Base-by-base conservation (phyloP, 176 grass and related monocot genomes). In the Triticum monococcum region DNA sequence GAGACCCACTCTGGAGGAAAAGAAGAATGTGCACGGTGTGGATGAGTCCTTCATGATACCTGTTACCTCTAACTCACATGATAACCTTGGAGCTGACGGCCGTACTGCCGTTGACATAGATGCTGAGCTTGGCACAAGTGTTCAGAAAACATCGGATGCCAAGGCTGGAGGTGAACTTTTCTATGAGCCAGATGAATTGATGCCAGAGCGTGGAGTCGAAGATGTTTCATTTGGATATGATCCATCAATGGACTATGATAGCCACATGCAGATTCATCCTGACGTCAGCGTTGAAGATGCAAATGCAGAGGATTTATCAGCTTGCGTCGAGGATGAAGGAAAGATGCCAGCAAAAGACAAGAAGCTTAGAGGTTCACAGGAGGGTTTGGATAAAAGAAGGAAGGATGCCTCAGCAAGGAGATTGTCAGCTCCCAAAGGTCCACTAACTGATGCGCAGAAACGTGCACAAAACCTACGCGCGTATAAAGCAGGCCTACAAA, bases 1-100 rank as follows among this genome's bases (percentile, higher is more conserved):
- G 86, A 87, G 79, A 22, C 57, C 86, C 36, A 87, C 43, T 30
- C 40, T 69, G 32, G 72, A 81, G 52, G 88, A 89, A 59, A 88
- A 88, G 73, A 81, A 41, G 73, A 81, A 54, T 85, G 78, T 54
- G n/a, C 68, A 79, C 8, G 63, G 61, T 48, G 75, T 80, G 14
- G 97, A 99, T 75, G 97, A 96, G 77, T 93, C 97, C 37, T 98
- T 99, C 76, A 86, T 96, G 85, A 79, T 99, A 85, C 94, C 97
- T 87, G 75, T 88, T 84, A 94, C 87, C 87, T 91, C 83, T 54
- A 88, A 37, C 62, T 88, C 77, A 76, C 85, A 87, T 50, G 87
- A 92, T 71, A 86, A 84, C 70, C 64, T 81, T 88, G 90, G 79
- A 68, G 32, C 88, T 28, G 92, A 92, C 64, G 91, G 57, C 61